Evolutionary conservation across 108 stramenopile species (phyloP).

Genomic region (Skeletonema grethae): DNA sequence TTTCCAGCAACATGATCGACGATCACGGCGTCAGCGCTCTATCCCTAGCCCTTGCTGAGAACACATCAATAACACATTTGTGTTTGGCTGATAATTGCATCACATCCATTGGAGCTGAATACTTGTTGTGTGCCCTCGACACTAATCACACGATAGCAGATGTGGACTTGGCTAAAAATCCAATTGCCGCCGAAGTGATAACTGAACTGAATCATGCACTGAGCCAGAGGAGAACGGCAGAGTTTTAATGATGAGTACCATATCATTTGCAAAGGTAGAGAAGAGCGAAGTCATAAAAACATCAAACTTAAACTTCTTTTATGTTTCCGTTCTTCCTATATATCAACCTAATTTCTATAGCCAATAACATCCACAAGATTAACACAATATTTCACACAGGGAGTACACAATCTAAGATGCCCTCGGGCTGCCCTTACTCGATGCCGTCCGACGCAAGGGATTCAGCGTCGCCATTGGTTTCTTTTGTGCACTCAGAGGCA

Average conservation of each 20-base stretch:
- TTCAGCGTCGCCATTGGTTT: too few species aligned
- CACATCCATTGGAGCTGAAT: conserved; percentile 3
- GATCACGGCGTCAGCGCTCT: conserved; percentile 30
- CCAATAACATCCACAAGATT: too few species aligned
- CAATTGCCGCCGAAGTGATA: neutral
- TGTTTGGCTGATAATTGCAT: conserved; percentile 17
- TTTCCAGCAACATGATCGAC: conserved; percentile 29
- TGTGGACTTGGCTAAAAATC: conserved; percentile 3
- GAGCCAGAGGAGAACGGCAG: neutral
- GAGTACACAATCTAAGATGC: neutral
- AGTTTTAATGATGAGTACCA: neutral
- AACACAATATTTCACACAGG: too few species aligned
- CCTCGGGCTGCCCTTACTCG: neutral
- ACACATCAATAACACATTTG: conserved; percentile 23
- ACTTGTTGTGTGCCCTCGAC: conserved; percentile 2
- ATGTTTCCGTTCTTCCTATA: too few species aligned
- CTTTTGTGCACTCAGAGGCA: too few species aligned
- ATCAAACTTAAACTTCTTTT: too few species aligned
- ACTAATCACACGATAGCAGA: neutral
- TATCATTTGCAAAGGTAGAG: too few species aligned
- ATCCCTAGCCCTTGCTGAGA: conserved; percentile 33
- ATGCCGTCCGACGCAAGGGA: too few species aligned
- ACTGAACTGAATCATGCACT: neutral
- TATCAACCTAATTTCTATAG: neutral
- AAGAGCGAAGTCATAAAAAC: too few species aligned